phyloP scores from a whole-genome alignment of 352 stramenopile genomes.

The Halophytophthora polymorphica region DNA sequence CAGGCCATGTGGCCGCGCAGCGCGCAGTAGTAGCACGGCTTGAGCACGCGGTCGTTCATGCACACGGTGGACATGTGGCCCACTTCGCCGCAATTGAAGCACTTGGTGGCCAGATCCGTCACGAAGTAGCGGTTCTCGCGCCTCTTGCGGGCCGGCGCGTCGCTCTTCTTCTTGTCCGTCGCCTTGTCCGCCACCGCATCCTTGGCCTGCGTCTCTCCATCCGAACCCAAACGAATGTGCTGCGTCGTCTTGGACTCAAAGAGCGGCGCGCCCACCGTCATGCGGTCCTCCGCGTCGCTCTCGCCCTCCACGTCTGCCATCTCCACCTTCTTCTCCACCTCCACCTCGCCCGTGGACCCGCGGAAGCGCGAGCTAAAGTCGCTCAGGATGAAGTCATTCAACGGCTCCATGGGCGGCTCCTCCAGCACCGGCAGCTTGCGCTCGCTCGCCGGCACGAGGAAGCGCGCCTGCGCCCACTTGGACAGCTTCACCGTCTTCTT shows the following conservation, averaged over 20 bases:
- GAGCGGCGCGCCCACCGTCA: conserved; percentile 51
- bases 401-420: conserved; percentile 62
- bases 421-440: conserved; percentile 52
- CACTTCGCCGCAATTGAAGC: conserved; percentile 79
- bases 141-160: conserved; percentile 30
- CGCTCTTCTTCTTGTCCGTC: conserved; percentile 26
- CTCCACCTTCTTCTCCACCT: conserved; percentile 42
- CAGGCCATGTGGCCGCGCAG: conserved; percentile 68
- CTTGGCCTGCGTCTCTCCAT: conserved; percentile 14
- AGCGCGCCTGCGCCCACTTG: conserved; percentile 69
- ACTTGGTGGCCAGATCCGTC: conserved; percentile 81
- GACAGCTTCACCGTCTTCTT: conserved; percentile 46
- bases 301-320: conserved; percentile 24
- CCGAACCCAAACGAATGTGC: not conserved
- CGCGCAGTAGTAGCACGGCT: conserved; percentile 79
- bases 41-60: conserved; percentile 67
- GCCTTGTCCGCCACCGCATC: conserved; percentile 12
- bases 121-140: conserved; percentile 78
- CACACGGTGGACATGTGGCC: conserved; percentile 76
- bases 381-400: conserved; percentile 85
- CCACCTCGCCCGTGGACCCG: conserved; percentile 41
- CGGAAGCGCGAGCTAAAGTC: conserved; percentile 77
- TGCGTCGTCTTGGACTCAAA: conserved; percentile 21
- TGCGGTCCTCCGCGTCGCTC: conserved; percentile 23
- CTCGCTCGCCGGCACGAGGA: conserved; percentile 54